Base-by-base conservation (phyloP, 768 basidiomycete genomes). In the Leccinum imitatum region DNA sequence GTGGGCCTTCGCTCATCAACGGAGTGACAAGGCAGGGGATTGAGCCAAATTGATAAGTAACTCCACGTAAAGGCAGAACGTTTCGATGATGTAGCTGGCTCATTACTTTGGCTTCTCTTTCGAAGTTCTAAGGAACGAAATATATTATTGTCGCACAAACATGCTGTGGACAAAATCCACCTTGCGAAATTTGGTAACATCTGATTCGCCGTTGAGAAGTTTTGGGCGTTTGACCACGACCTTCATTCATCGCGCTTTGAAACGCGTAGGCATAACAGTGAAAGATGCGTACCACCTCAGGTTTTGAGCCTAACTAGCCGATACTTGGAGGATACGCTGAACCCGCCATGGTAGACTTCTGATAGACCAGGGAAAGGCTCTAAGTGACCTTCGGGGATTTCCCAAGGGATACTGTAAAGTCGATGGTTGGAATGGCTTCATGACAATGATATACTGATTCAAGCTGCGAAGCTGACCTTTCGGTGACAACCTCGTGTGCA, bases 191-290 rank as follows among this genome's bases (percentile, higher is more conserved):
- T 21, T 65, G n/a, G 51, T 7, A 11, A 30, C 25, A 19, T 52
- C 27, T n/a, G 25, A n/a, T 30, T 54, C 55, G 7, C 35, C 11
- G 4, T 11, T 23, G 48, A 15, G 6, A 7, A 23, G 48, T 14
- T 61, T 65, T 0, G 64, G 56, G 15, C 63, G 53, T 41, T 65
- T 65, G 21, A 65, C 46, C 14, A 51, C 54, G 13, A 65, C 63
- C 63, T 64, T n/a, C 9, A 30, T 21, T 13, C 1, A 30, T 47
- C 19, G 11, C 44, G 19, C n/a, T 44, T 19, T n/a, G 17, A 44
- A 44, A 44, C 19, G n/a, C 9, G 3, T 44, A 6, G 44, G 5
- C n/a, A 23, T 57, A 39, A 33, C 9, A 44, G 9, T 30, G 4
- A 5, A 23, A 23, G n/a, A 21, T 33, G 11, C 62, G 50, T 21